Conservation (phyloP, 2,329 filamentous ascomycete genomes). For the Cladophialophora immunda region DNA sequence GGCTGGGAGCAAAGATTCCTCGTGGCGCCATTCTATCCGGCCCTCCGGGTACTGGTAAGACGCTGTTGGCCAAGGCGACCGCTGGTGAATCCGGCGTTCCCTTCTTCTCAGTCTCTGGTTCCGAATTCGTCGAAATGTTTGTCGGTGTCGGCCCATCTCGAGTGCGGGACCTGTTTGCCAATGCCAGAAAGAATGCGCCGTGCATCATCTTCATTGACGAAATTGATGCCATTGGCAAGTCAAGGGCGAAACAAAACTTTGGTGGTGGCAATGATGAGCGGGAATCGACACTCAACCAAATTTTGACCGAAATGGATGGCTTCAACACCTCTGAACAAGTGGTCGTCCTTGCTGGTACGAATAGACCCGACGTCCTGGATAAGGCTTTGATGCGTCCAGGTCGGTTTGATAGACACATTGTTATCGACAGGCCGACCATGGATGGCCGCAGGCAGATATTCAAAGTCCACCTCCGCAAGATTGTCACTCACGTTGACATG, state of each 20-base stretch:
- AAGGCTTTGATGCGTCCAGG: conserved; percentile 96
- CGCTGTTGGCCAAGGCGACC: conserved; percentile 93
- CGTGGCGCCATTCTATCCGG: conserved; percentile 95
- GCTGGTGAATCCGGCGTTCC: conserved; percentile 96
- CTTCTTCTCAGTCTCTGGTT: conserved; percentile 98
- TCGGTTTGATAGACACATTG: conserved; percentile 95
- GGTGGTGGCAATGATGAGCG: conserved; percentile 96
- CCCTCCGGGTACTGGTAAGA: conserved; percentile 99
- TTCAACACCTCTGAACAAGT: conserved; percentile 98
- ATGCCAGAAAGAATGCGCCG: conserved; percentile 92
- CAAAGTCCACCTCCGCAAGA: conserved; percentile 90
- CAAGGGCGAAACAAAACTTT: conserved; percentile 81
- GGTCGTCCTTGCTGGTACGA: conserved; percentile 95
- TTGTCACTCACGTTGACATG: conserved; percentile 89
- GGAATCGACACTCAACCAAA: conserved; percentile 96
- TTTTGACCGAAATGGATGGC: conserved; percentile 98
- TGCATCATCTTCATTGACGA: conserved; percentile 99
- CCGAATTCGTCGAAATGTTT: conserved; percentile 99
- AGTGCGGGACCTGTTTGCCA: conserved; percentile 93
- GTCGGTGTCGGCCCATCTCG: conserved; percentile 96
- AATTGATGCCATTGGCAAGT: conserved; percentile 96
- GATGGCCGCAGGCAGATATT: conserved; percentile 96
- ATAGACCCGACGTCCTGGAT: conserved; percentile 92
- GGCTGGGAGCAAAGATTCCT: conserved; percentile 95
- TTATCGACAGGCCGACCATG: conserved; percentile 95